phyloP scores from a whole-genome alignment of 208 protist genomes.

The Leptomonas pyrrhocoris region DNA sequence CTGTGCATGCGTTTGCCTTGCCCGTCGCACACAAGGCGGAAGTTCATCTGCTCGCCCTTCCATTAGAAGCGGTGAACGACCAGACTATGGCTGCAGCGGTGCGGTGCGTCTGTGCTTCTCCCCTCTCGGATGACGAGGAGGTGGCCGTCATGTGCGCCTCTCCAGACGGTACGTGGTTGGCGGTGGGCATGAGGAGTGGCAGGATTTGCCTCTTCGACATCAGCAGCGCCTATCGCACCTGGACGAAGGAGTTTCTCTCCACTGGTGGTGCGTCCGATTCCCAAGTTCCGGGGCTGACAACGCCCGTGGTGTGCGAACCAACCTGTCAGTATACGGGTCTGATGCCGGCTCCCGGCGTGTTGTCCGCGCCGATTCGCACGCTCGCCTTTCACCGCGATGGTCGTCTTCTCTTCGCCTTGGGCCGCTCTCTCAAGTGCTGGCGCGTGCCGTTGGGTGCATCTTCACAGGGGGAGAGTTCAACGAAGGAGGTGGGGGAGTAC shows the following conservation, averaged over 20 bases:
- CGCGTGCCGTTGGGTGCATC: conserved; percentile 7
- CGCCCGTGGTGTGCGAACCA: conserved; percentile 16
- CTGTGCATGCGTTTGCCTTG: neutral
- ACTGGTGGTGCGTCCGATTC: neutral
- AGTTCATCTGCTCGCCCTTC: conserved; percentile 26
- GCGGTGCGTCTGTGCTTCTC: conserved; percentile 8
- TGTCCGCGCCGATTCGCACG: conserved; percentile 5
- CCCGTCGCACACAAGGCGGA: neutral
- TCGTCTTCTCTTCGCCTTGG: conserved; percentile 23
- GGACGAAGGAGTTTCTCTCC: neutral
- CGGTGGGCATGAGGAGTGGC: conserved; percentile 26
- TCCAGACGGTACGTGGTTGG: conserved; percentile 32
- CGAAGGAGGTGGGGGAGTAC: conserved; percentile 25
- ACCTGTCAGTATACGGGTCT: conserved; percentile 20
- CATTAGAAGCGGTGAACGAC: neutral
- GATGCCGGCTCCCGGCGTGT: conserved; percentile 17
- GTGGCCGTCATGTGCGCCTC: conserved; percentile 14
- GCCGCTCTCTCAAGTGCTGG: conserved; percentile 25
- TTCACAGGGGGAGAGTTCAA: neutral
- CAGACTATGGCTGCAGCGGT: neutral
- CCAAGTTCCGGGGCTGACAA: neutral
- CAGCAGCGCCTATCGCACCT: conserved; percentile 10
- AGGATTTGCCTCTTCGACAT: conserved; percentile 35
- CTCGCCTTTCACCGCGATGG: conserved; percentile 26
- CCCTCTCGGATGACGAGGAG: neutral